Conservation (phyloP, 768 basidiomycete genomes). For the Crepidotus variabilis region DNA sequence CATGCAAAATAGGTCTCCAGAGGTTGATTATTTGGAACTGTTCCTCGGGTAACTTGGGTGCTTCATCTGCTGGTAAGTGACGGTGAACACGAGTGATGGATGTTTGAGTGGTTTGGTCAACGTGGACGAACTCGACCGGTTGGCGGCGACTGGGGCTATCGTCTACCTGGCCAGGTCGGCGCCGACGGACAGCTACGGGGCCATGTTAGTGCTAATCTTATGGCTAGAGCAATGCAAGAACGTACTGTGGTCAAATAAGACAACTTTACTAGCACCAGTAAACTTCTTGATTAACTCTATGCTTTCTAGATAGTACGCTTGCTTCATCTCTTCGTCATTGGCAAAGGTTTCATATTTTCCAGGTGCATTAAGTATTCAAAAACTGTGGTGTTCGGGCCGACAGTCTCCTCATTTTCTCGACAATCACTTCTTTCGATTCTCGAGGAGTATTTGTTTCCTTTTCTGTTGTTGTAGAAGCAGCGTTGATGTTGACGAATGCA, state of each 20-base stretch:
- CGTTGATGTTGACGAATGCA: conserved; percentile 35
- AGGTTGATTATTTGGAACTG: conserved; percentile 60
- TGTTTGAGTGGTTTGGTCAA: conserved; percentile 49
- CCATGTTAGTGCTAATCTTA: background rate
- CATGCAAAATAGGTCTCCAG: conserved; percentile 51
- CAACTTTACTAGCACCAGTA: conserved; percentile 56
- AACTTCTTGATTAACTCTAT: conserved; percentile 52
- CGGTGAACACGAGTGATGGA: conserved; percentile 43
- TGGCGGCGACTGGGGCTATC: conserved; percentile 35
- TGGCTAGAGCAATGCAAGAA: background rate
- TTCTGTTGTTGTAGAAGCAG: conserved; percentile 29
- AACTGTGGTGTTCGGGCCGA: conserved; percentile 45
- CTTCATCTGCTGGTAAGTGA: conserved; percentile 47
- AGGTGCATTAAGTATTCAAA: conserved; percentile 41
- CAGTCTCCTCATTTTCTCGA: conserved; percentile 49
- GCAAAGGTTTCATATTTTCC: conserved; percentile 44
- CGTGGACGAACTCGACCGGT: conserved; percentile 42
- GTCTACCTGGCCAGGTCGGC: conserved; percentile 31
- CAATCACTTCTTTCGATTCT: conserved; percentile 27
- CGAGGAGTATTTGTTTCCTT: conserved; percentile 30
- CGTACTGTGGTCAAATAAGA: conserved; percentile 63
- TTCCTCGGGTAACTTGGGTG: conserved; percentile 34
- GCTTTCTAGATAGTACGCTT: conserved; percentile 61
- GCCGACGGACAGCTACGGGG: conserved; percentile 41
- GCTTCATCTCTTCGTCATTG: conserved; percentile 47